phyloP scores from a whole-genome alignment of 257 asterid species.

The Primulina huaijiensis region DNA sequence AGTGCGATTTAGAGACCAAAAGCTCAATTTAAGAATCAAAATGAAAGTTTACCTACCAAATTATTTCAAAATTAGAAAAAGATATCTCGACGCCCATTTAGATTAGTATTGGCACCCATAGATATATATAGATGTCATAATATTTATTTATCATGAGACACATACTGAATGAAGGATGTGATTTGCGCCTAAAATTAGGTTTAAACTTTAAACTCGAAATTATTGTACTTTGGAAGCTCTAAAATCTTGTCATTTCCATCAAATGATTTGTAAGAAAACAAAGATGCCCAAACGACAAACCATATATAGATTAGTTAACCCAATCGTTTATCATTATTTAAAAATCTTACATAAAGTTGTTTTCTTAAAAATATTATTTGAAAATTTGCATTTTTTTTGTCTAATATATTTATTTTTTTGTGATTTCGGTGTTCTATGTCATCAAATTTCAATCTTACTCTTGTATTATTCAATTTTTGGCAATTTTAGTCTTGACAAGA shows the following conservation, averaged over 20 bases:
- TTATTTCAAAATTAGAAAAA: slow-evolving; percentile 17
- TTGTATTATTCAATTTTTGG: too few relatives aligned
- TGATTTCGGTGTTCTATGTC: too few relatives aligned
- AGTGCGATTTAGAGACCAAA: background rate
- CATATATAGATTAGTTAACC: too few relatives aligned
- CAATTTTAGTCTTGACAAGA: too few relatives aligned
- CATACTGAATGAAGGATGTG: background rate
- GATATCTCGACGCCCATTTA: background rate
- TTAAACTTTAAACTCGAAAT: background rate
- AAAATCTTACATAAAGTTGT: too few relatives aligned
- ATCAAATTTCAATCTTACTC: too few relatives aligned
- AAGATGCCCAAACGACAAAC: background rate
- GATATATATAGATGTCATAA: background rate
- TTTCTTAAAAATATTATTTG: too few relatives aligned
- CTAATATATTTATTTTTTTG: too few relatives aligned
- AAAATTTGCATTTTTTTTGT: too few relatives aligned
- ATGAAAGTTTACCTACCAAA: slow-evolving; percentile 27
- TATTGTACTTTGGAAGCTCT: background rate
- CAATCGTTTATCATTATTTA: background rate
- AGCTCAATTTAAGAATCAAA: slow-evolving; percentile 21
- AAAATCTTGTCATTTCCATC: background rate
- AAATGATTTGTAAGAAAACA: background rate
- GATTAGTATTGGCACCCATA: too few relatives aligned
- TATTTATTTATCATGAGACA: background rate
- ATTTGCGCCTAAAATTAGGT: background rate